Evolutionary conservation across 495 filamentous ascomycete species (phyloP), one percentile per base, ranked within the genome.

Genomic region (Durotheca rogersii): DNA sequence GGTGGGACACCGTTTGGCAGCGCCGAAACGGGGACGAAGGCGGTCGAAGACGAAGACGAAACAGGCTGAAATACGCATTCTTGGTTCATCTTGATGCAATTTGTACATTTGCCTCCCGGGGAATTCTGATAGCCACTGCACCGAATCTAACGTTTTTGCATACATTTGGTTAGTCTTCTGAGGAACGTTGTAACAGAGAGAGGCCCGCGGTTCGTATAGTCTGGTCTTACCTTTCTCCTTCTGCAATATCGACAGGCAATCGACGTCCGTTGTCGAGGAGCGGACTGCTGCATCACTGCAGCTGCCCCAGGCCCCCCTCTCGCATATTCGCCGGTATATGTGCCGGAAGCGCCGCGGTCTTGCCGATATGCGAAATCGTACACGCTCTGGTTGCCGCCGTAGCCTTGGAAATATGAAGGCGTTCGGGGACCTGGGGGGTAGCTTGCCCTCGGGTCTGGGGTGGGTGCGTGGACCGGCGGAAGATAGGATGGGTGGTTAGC

Each of bases 31-130:
- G 74, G 74, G 18, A 78, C 69, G 45, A 78, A 78, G 6, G 74
- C 73, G 7, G 72, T 69, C 1, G 70, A 69, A 0, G 70, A 66
- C 6, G 74, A 72, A 0, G 70, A 72, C 2, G 70, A 73, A 2
- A 78, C 74, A 0, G 74, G 74, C 51, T 78, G 74, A 33, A 78
- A 78, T 2, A 78, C 65, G 43, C 74, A 78, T 21, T 78, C 74
- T 37, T 75, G 74, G 29, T 70, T 68, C 66, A 76, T 68, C 53
- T 75, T 76, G 41, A 71, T 69, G 42, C 74, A 78, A 38, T 78
- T 78, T 6, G 70, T 69, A 43, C 74, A 78, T 47, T 76, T 76
- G 4, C 74, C 74, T 9, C 74, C 74, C 0, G 66, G 67, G 0
- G 73, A 73, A 14, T 73, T 73, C 12, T 72, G 68, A 43, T 76